phyloP scores from a whole-genome alignment of 139 green algal species.

The Parachlorella kessleri region DNA sequence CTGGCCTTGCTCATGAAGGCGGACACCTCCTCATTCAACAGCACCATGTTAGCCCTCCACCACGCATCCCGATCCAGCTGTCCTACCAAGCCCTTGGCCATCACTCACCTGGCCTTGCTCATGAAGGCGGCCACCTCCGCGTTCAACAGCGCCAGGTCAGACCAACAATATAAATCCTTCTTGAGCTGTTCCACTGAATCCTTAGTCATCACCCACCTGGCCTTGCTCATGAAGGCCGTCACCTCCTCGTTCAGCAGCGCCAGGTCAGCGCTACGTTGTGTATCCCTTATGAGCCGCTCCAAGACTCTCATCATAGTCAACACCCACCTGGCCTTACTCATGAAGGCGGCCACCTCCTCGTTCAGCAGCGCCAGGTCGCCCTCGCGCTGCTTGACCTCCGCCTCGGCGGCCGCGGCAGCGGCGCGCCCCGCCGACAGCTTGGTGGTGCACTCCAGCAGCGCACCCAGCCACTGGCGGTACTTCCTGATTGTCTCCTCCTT shows the following conservation, averaged over 20 bases:
- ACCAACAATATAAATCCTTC: too few relatives aligned
- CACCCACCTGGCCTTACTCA: not conserved
- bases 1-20: too few relatives aligned
- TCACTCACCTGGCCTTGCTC: not conserved
- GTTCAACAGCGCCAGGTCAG: not conserved
- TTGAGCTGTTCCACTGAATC: too few relatives aligned
- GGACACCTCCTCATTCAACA: too few relatives aligned
- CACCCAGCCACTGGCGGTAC: not conserved
- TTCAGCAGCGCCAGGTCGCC: not conserved
- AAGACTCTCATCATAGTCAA: too few relatives aligned
- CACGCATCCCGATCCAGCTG: too few relatives aligned
- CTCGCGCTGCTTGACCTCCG: constrained; percentile 4
- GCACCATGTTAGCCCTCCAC: too few relatives aligned
- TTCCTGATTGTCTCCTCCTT: not conserved
- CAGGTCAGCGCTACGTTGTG: too few relatives aligned
- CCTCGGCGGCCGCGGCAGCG: constrained; percentile 3
- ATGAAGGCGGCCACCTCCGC: not conserved
- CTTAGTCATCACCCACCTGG: too few relatives aligned
- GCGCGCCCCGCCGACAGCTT: constrained; percentile 1
- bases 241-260: not conserved
- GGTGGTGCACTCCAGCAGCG: constrained; percentile 8
- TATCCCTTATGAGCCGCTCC: too few relatives aligned
- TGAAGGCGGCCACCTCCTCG: not conserved
- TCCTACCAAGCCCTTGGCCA: too few relatives aligned
- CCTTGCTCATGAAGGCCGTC: not conserved